Percentiles rank a stretch among this genome's conserved stretches.
These are phyloP conservation scores for Colletotrichum sp. DNA, from an alignment of 2,329 filamentous ascomycete species.

Conservation along the genomic window DNA sequence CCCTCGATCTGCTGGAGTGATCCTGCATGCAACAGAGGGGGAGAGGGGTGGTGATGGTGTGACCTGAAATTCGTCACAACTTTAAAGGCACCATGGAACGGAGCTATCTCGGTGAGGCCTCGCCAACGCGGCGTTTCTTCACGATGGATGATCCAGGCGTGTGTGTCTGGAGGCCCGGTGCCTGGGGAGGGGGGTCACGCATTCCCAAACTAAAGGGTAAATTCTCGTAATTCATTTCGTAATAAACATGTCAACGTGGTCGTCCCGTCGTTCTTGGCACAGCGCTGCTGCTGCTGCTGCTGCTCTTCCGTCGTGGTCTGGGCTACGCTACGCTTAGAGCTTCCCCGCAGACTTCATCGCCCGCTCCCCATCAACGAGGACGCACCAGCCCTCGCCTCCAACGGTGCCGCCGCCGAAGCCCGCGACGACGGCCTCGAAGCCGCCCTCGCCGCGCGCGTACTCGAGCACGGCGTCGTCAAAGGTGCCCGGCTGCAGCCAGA, in stretches of 20 bases:
- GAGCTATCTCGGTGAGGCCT: slow-evolving; percentile 8
- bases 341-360: slow-evolving; percentile 63
- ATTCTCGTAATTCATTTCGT: background rate
- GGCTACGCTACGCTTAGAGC: slow-evolving; percentile 33
- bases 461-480: slow-evolving; percentile 79
- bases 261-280: background rate
- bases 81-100: background rate
- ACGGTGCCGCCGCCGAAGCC: slow-evolving; percentile 59
- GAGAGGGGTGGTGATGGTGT: background rate
- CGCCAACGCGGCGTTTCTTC: slow-evolving; percentile 6
- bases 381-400: slow-evolving; percentile 83
- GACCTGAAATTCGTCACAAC: slow-evolving; percentile 5
- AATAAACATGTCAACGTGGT: background rate
- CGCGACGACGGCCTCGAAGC: slow-evolving; percentile 74
- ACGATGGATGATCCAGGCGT: background rate
- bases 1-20: background rate
- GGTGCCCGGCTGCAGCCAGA: slow-evolving; percentile 92
- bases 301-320: background rate
- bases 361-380: slow-evolving; percentile 81
- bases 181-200: background rate
- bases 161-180: background rate
- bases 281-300: fast-evolving
- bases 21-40: background rate
- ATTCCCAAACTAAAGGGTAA: background rate
- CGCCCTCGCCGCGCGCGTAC: slow-evolving; percentile 65